These are phyloP conservation scores for Pseudogymnoascus sp. DNA, from an alignment of 2,329 filamentous ascomycete species.

Conservation along the genomic window DNA sequence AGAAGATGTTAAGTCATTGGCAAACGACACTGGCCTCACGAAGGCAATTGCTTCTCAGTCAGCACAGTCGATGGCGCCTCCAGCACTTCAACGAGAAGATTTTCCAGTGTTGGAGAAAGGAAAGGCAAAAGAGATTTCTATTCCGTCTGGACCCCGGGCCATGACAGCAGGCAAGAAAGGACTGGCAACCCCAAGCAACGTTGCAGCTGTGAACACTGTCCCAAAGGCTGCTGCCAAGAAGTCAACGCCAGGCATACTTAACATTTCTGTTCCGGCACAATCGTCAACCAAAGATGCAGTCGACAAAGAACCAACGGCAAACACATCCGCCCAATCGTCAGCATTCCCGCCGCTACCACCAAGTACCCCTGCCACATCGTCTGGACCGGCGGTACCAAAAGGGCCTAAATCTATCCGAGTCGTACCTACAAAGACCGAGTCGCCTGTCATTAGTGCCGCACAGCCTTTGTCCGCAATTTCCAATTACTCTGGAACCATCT, in stretches of 20 bases:
- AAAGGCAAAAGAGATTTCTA: conserved; percentile 18
- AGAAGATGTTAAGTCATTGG: conserved; percentile 38
- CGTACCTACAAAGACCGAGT: conserved; percentile 56
- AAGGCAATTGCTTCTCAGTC: conserved; percentile 34
- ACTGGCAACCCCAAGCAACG: conserved; percentile 10
- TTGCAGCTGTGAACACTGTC: conserved; percentile 5
- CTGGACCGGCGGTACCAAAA: conserved; percentile 41
- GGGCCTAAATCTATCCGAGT: conserved; percentile 62
- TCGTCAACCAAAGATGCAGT: conserved; percentile 12
- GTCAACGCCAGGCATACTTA: conserved; percentile 32
- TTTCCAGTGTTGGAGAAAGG: conserved; percentile 49
- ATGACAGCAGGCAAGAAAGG: conserved; percentile 11
- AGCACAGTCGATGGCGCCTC: conserved; percentile 23
- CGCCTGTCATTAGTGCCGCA: conserved; percentile 31
- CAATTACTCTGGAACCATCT: conserved; percentile 31
- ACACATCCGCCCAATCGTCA: conserved; percentile 23
- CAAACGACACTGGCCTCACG: conserved; percentile 39
- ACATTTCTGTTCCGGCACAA: conserved; percentile 43
- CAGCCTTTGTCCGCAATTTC: conserved; percentile 29
- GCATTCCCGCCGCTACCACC: conserved; percentile 46
- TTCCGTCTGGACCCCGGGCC: conserved; percentile 14
- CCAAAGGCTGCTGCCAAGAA: conserved; percentile 18
- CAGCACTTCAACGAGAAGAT: conserved; percentile 49
- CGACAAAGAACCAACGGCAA: conserved; percentile 16
- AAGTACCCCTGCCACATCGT: conserved; percentile 38